These are phyloP conservation scores for Mortierella sp. DNA, from an alignment of 371 early-diverging fungal genomes.

Conservation along the genomic window DNA sequence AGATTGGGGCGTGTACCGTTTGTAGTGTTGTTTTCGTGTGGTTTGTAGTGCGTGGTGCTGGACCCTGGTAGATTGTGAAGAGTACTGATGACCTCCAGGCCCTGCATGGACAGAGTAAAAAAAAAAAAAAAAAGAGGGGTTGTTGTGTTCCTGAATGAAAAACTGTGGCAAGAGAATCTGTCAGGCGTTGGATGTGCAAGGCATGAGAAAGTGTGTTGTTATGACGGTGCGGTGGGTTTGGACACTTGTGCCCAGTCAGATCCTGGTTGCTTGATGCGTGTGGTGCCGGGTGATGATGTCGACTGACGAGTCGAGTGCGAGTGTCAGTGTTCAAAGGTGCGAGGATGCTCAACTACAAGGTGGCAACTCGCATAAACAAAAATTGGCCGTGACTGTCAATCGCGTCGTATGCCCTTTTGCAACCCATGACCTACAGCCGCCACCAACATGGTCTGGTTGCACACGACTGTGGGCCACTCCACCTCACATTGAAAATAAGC, in stretches of 20 bases:
- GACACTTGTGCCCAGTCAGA: background rate
- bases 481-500: too few species aligned
- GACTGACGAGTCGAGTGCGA: background rate
- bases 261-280: background rate
- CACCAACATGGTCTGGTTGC: background rate
- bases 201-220: background rate
- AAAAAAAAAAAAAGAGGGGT: too few species aligned
- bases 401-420: background rate
- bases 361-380: background rate
- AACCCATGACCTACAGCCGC: background rate
- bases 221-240: background rate
- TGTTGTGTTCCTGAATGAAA: background rate
- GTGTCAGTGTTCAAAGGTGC: background rate
- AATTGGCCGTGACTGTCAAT: background rate
- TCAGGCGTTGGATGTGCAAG: background rate
- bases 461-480: background rate
- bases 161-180: background rate
- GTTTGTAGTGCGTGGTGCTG: background rate
- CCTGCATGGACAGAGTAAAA: constrained; percentile 6
- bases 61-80: constrained; percentile 7
- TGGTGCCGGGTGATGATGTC: background rate
- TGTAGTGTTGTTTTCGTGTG: background rate
- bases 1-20: background rate
- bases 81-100: constrained; percentile 2
- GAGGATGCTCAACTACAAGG: background rate